A percentile compares a stretch with the other conserved stretches of the same genome.
Conservation (phyloP, 176 grass and related monocot genomes). For the Carex cristatella region DNA sequence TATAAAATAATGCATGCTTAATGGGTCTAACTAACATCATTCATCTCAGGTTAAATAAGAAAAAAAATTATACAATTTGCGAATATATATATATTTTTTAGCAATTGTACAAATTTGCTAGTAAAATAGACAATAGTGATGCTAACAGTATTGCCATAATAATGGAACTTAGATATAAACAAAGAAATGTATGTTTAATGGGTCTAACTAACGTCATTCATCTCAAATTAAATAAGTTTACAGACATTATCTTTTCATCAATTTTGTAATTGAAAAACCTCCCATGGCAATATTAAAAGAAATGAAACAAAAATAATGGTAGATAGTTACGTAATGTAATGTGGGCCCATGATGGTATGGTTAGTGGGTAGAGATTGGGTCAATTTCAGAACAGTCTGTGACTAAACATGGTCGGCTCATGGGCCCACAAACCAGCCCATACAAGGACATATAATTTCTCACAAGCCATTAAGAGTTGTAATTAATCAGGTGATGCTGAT, state of each 20-base stretch:
- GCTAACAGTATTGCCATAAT: not conserved
- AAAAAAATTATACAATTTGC: too few species aligned
- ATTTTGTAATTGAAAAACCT: not conserved
- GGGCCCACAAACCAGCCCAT: constrained; percentile 3
- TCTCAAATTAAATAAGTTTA: constrained; percentile 4
- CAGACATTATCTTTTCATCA: not conserved
- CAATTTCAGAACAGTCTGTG: constrained; percentile 10
- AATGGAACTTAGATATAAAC: not conserved
- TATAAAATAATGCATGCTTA: not conserved
- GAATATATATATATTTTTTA: too few species aligned
- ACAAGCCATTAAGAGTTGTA: not conserved
- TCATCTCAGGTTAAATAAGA: not conserved
- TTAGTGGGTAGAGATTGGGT: constrained; percentile 4
- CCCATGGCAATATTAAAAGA: not conserved
- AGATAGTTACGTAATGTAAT: not conserved
- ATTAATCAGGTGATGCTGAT: not conserved
- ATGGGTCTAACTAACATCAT: not conserved
- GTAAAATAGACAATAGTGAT: not conserved
- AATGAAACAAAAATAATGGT: not conserved
- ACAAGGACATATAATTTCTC: constrained; percentile 14
- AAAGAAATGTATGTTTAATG: not conserved
- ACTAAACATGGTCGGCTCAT: not conserved
- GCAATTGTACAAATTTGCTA: not conserved
- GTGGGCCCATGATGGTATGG: not conserved
- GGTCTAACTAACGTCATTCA: not conserved